phyloP scores from a whole-genome alignment of 305 asterid species.

The Withania somnifera region DNA sequence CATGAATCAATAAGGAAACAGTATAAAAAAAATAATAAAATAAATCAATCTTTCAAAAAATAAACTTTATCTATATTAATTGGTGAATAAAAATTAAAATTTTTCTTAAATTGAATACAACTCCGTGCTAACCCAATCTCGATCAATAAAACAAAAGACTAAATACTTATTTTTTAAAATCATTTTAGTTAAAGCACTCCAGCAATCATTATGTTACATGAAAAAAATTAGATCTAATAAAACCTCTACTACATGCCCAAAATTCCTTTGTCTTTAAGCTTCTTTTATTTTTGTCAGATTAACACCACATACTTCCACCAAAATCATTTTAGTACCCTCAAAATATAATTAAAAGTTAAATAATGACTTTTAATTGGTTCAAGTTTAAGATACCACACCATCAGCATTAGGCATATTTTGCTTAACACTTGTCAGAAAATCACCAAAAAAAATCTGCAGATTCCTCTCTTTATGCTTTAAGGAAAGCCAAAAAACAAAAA shows the following conservation, averaged over 20 bases:
- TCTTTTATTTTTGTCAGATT: constrained; percentile 13
- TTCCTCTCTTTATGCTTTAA: constrained; percentile 14
- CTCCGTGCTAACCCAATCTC: no score
- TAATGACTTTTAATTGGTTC: neutral
- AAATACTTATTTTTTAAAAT: no score
- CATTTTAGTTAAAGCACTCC: no score
- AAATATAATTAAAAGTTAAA: neutral
- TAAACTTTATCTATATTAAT: neutral
- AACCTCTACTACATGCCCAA: constrained; percentile 42
- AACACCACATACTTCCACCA: constrained; percentile 31
- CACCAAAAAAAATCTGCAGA: constrained; percentile 26
- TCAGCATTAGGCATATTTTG: constrained; percentile 1
- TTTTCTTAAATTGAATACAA: neutral
- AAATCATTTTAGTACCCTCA: constrained; percentile 7
- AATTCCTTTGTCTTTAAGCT: constrained; percentile 27
- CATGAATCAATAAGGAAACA: no score
- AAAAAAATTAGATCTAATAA: constrained; percentile 21
- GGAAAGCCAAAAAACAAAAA: neutral
- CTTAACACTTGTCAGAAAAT: constrained; percentile 27
- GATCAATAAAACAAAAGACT: no score
- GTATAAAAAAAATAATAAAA: no score
- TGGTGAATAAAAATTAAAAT: neutral
- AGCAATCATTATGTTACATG: constrained; percentile 11
- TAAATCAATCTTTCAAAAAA: no score
- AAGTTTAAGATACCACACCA: neutral